A percentile compares a stretch with the other conserved stretches of the same genome.
These are phyloP conservation scores for Nitzschia putrida DNA, from an alignment of 108 stramenopile species.

Conservation along the genomic window DNA sequence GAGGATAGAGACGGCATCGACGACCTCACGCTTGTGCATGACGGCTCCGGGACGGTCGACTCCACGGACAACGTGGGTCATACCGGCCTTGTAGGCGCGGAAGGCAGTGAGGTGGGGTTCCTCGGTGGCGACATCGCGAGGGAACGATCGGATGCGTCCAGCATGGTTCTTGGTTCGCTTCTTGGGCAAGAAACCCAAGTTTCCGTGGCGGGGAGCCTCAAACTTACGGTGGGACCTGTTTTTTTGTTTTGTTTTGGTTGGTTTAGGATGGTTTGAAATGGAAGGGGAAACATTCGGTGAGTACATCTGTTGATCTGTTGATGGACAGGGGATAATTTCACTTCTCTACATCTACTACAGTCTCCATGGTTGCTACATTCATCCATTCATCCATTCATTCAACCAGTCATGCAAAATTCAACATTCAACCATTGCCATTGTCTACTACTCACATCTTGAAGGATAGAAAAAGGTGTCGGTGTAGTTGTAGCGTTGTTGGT, in stretches of 20 bases:
- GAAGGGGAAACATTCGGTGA: too few relatives aligned
- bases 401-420: too few relatives aligned
- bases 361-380: too few relatives aligned
- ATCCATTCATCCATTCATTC: too few relatives aligned
- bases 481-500: neutral
- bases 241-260: too few relatives aligned
- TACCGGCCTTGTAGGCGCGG: constrained; percentile 99
- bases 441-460: constrained; percentile 24
- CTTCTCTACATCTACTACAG: too few relatives aligned
- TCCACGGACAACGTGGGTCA: constrained; percentile 99
- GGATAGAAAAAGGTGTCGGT: neutral
- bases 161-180: constrained; percentile 99
- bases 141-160: constrained; percentile 96
- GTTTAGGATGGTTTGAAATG: too few relatives aligned
- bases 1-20: constrained; percentile 98
- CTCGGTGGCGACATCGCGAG: constrained; percentile 89
- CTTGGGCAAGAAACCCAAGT: constrained; percentile 98
- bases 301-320: too few relatives aligned
- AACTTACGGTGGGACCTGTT: constrained; percentile 98
- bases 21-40: constrained; percentile 99
- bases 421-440: neutral
- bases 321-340: too few relatives aligned
- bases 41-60: constrained; percentile 99
- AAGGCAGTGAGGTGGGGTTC: constrained; percentile 97
- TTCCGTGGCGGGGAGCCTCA: constrained; percentile 95